Evolutionary conservation across 2,329 filamentous ascomycete genomes (phyloP).

Genomic region (Fusarium succisae): DNA sequence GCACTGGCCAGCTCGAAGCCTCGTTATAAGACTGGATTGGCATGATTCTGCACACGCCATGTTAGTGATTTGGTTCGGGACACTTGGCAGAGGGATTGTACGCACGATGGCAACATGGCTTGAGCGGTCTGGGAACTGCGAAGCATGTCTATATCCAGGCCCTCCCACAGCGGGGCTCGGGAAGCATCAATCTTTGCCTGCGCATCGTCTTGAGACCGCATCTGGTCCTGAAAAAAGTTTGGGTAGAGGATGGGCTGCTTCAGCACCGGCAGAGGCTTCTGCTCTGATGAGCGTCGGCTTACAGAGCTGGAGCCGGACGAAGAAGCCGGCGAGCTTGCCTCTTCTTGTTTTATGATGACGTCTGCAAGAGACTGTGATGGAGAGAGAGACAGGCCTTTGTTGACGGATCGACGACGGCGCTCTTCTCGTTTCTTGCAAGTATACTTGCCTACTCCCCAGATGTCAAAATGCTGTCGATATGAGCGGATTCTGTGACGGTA

Average conservation of each 20-base stretch:
- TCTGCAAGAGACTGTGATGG: constrained; percentile 27
- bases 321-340: constrained; percentile 7
- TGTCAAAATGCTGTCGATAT: constrained; percentile 59
- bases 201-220: not conserved
- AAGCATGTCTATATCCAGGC: not conserved
- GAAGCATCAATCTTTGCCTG: constrained; percentile 14
- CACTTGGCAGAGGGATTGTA: not conserved
- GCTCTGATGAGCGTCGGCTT: constrained; percentile 27
- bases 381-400: constrained; percentile 19
- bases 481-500: constrained; percentile 49
- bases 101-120: constrained; percentile 24
- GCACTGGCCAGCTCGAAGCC: constrained; percentile 16
- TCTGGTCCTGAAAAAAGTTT: constrained; percentile 5
- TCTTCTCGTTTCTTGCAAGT: constrained; percentile 49
- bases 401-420: constrained; percentile 22
- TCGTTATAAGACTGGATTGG: constrained; percentile 7
- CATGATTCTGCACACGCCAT: constrained; percentile 13
- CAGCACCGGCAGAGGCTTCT: constrained; percentile 27
- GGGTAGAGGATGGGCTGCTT: constrained; percentile 2
- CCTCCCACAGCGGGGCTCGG: constrained; percentile 3
- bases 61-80: not conserved
- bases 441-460: constrained; percentile 60
- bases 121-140: constrained; percentile 1
- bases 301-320: constrained; percentile 10
- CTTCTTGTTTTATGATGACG: not conserved